Percentiles rank a stretch among this genome's conserved stretches.
Conservation (phyloP, 2,329 filamentous ascomycete genomes). For the Clathrospora elynae region DNA sequence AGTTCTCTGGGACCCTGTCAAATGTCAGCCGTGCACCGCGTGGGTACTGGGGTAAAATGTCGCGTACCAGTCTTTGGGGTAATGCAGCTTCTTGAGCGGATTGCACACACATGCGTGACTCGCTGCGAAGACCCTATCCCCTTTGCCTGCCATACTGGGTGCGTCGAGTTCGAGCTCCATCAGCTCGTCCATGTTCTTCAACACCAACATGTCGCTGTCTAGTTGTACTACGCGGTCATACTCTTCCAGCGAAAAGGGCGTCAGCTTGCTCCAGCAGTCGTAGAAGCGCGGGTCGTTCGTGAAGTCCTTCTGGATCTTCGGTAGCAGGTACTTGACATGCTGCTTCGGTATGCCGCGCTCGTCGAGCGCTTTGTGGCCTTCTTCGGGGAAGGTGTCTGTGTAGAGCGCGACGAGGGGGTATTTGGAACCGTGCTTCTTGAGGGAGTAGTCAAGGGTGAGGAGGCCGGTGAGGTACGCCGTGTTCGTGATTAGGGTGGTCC, state of each 20-base stretch:
- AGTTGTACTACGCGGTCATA: slow-evolving; percentile 82
- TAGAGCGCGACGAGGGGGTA: slow-evolving; percentile 85
- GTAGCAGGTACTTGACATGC: slow-evolving; percentile 73
- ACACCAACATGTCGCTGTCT: slow-evolving; percentile 85
- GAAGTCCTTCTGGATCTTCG: slow-evolving; percentile 69
- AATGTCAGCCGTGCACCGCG: background rate
- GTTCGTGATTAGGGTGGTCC: slow-evolving; percentile 88
- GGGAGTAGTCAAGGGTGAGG: slow-evolving; percentile 77
- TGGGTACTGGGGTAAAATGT: background rate
- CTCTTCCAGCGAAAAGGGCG: slow-evolving; percentile 74
- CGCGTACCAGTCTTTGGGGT: slow-evolving; percentile 71
- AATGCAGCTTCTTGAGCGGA: slow-evolving; percentile 76
- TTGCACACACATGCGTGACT: slow-evolving; percentile 88
- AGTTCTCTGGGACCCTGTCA: slow-evolving; percentile 59
- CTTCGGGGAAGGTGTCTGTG: slow-evolving; percentile 73
- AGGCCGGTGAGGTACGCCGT: slow-evolving; percentile 80
- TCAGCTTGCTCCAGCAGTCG: slow-evolving; percentile 88
- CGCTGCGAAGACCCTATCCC: slow-evolving; percentile 76
- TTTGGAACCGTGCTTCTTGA: slow-evolving; percentile 66
- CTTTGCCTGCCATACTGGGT: slow-evolving; percentile 57
- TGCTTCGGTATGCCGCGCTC: slow-evolving; percentile 71
- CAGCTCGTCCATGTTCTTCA: slow-evolving; percentile 87
- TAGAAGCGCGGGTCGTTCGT: slow-evolving; percentile 81
- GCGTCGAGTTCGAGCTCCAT: slow-evolving; percentile 79
- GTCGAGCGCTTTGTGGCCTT: slow-evolving; percentile 71